Evolutionary conservation across 495 filamentous ascomycete genomes (phyloP), one percentile per base, ranked within the genome.

Genomic region (Tuber aestivum): DNA sequence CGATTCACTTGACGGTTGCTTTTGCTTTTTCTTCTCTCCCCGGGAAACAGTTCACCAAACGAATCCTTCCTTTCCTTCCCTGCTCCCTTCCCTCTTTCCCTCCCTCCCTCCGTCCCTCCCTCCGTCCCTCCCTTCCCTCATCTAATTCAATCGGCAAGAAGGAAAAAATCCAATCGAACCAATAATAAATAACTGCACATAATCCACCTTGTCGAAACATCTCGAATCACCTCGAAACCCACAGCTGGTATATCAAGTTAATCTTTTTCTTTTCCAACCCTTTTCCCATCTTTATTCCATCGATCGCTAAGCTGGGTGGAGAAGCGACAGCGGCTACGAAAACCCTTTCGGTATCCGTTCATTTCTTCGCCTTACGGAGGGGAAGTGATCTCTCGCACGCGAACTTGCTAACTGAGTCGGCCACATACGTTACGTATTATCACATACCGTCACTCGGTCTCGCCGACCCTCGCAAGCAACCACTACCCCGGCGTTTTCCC

Each of bases 21-120:
- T 8, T 65, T 16, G 14, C 23, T 23, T 20, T 3, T 16, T 3
- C 41, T 16, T 12, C n/a, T 32, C 16, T 16, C 23, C 56, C 56
- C 14, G 56, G 56, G 56, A 65, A 65, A 65, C 32, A 35, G 56
- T 35, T 65, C 56, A 65, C 56, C 56, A 65, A 65, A 65, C 56
- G 12, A 65, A 35, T 14, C 32, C 27, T 32, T 61, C 50, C 50
- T 32, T 18, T 65, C 18, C 48, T 48, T 20, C 3, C 48, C n/a
- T n/a, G n/a, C 27, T 32, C 32, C 50, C 50, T 32, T 18, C 56
- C 56, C 35, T 65, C 18, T 23, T 48, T 20, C 3, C 48, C n/a
- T n/a, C 32, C 32, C 27, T 10, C 56, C 7, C 56, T 8, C 56
- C n/a, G n/a, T 18, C 56, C 27, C n/a, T 65, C 12, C 56, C 56